phyloP scores from a whole-genome alignment of 1,139 yeast species.

The Lodderomyces oxycetoniae region DNA sequence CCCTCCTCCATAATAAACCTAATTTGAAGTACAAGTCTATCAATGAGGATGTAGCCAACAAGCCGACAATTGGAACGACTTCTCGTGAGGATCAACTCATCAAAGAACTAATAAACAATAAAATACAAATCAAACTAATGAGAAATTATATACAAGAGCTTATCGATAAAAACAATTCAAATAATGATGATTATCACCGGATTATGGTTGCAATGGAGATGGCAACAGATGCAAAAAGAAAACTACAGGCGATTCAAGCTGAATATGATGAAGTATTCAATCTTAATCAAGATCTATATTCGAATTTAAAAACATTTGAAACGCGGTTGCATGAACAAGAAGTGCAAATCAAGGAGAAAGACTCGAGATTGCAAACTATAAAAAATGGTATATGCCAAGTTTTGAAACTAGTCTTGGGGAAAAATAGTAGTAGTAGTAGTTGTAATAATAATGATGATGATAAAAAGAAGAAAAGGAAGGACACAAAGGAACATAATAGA shows the following conservation, averaged over 20 bases:
- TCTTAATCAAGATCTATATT: constrained; percentile 37
- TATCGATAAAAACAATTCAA: constrained; percentile 23
- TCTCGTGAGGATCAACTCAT: constrained; percentile 30
- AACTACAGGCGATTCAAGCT: constrained; percentile 20
- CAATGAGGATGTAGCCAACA: not conserved
- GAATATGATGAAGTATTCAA: constrained; percentile 34
- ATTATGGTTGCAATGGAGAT: constrained; percentile 11
- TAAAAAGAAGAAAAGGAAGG: not conserved
- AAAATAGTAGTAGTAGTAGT: no score
- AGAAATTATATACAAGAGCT: constrained; percentile 38
- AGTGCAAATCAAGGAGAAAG: constrained; percentile 15
- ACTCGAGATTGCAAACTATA: constrained; percentile 14
- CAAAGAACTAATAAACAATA: constrained; percentile 39
- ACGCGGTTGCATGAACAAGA: constrained; percentile 27
- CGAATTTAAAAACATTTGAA: constrained; percentile 34
- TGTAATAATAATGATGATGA: not conserved
- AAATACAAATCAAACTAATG: constrained; percentile 40
- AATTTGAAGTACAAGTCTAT: not conserved
- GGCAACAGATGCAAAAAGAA: constrained; percentile 9
- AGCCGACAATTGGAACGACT: constrained; percentile 6
- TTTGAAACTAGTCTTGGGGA: constrained; percentile 26
- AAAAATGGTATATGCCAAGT: constrained; percentile 15
- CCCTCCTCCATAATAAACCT: constrained; percentile 10
- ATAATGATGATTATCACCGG: constrained; percentile 5
- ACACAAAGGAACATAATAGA: constrained; percentile 20